phyloP scores from a whole-genome alignment of 768 basidiomycete genomes.

The Podaxis rugospora region DNA sequence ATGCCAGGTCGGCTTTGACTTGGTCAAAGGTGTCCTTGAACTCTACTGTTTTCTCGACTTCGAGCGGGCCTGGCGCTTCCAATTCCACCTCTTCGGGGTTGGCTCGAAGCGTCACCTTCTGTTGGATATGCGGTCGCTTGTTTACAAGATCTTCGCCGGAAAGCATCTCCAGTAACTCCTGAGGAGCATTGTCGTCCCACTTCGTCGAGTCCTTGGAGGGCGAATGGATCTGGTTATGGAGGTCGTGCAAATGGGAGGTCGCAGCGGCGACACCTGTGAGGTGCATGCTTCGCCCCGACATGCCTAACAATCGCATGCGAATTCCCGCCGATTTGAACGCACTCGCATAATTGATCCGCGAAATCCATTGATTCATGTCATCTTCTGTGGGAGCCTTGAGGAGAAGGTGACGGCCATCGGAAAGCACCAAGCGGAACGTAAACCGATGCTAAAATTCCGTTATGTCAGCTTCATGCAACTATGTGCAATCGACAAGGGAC shows the following conservation, averaged over 20 bases:
- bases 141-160: slow-evolving; percentile 24
- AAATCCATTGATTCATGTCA: slow-evolving; percentile 89
- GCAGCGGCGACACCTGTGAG: slow-evolving; percentile 85
- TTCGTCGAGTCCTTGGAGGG: slow-evolving; percentile 22
- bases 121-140: slow-evolving; percentile 19
- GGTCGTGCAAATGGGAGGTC: slow-evolving; percentile 72
- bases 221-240: slow-evolving; percentile 37
- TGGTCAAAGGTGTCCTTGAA: slow-evolving; percentile 82
- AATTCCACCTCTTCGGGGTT: slow-evolving; percentile 29
- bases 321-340: slow-evolving; percentile 85
- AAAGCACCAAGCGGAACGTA: slow-evolving; percentile 73
- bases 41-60: slow-evolving; percentile 56
- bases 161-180: slow-evolving; percentile 38
- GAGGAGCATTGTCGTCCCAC: slow-evolving; percentile 42
- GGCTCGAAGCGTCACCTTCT: slow-evolving; percentile 26
- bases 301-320: slow-evolving; percentile 69
- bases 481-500: slow-evolving; percentile 10
- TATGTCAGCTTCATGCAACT: background rate
- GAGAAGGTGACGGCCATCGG: slow-evolving; percentile 77
- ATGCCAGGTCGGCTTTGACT: slow-evolving; percentile 80
- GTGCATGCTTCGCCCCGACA: slow-evolving; percentile 67
- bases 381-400: slow-evolving; percentile 65
- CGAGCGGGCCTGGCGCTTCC: slow-evolving; percentile 40
- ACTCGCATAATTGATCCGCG: slow-evolving; percentile 90
- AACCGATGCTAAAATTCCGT: slow-evolving; percentile 47